Percentiles rank a stretch among this genome's conserved stretches.
These are phyloP conservation scores for Blastomyces emzantsi DNA, from an alignment of 2,329 filamentous ascomycete species.

Conservation along the genomic window DNA sequence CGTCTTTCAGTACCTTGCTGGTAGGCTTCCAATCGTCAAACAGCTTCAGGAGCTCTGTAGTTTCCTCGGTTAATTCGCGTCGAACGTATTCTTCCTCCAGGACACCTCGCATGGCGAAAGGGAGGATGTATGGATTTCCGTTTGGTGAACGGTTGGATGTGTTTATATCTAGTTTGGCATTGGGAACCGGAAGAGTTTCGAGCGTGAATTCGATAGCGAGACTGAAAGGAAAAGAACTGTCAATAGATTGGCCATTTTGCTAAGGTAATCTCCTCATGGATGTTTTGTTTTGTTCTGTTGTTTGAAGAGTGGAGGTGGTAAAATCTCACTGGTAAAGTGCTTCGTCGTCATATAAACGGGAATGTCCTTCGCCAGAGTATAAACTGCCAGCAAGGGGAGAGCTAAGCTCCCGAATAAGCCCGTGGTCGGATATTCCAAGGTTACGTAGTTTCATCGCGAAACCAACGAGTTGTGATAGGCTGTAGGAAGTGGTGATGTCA, in stretches of 20 bases:
- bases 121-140: constrained; percentile 79
- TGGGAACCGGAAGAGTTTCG: constrained; percentile 54
- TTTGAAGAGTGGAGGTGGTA: neutral
- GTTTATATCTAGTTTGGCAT: constrained; percentile 43
- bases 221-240: constrained; percentile 25
- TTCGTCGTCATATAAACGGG: constrained; percentile 81
- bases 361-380: constrained; percentile 88
- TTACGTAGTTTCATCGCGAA: constrained; percentile 93
- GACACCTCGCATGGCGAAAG: constrained; percentile 91
- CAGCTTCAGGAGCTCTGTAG: constrained; percentile 66
- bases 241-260: neutral
- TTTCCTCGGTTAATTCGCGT: constrained; percentile 67
- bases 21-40: constrained; percentile 91
- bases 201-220: constrained; percentile 64
- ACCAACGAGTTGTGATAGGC: constrained; percentile 79
- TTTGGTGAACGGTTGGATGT: constrained; percentile 34
- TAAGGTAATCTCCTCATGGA: neutral
- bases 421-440: constrained; percentile 84
- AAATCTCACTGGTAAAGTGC: constrained; percentile 64
- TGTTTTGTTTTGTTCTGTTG: neutral
- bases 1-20: constrained; percentile 87
- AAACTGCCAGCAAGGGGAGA: constrained; percentile 81
- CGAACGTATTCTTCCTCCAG: constrained; percentile 88
- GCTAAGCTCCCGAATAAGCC: constrained; percentile 82
- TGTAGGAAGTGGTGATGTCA: constrained; percentile 19